Evolutionary conservation across 768 basidiomycete genomes (phyloP), one percentile per base, ranked within the genome.

Genomic region (Russula dissimulans): DNA sequence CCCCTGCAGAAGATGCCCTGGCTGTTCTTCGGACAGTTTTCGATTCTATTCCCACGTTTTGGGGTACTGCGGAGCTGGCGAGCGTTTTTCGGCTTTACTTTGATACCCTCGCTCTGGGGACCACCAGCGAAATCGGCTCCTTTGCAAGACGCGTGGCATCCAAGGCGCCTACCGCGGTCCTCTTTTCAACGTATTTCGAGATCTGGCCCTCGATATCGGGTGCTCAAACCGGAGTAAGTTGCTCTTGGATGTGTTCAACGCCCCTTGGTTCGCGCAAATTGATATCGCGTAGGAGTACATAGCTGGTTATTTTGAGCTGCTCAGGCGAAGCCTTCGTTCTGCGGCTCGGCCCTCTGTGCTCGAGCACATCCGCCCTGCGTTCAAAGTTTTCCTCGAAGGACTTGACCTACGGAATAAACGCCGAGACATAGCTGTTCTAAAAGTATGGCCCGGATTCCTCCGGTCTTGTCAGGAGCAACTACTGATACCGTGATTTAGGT

Each of bases 1-100:
- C 64, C 70, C 68, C 72, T 42, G 63, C 72, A 26, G 66, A 78
- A 53, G 61, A 72, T 69, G 74, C 68, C 39, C 78, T 73, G 65
- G 73, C 68, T 26, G 78, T 86, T 8, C 74, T 95, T n/a, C 80
- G 82, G 32, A 77, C 79, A n/a, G 73, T 95, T 9, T 76, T 97
- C 60, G 74, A 77, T 0, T 79, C 85, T 1, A 85, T 97, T 34
- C 91, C 94, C 0, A 82, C 85, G 4, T 97, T 98, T 72, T 91
- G 89, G 80, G 82, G 85, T 39, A 61, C 71, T 17, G 71, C 72
- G 18, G 89, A 91, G 63, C 69, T 91, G 32, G 72, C 71, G 0
- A 78, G 79, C 59, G 74, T 89, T 17, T 71, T 84, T 29, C 77
- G 72, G 42, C 74, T 89, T 7, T 83, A 84, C 60, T 70, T 87